Evolutionary conservation across 139 green algal species (phyloP).

Genomic region (Chlorella sp.): DNA sequence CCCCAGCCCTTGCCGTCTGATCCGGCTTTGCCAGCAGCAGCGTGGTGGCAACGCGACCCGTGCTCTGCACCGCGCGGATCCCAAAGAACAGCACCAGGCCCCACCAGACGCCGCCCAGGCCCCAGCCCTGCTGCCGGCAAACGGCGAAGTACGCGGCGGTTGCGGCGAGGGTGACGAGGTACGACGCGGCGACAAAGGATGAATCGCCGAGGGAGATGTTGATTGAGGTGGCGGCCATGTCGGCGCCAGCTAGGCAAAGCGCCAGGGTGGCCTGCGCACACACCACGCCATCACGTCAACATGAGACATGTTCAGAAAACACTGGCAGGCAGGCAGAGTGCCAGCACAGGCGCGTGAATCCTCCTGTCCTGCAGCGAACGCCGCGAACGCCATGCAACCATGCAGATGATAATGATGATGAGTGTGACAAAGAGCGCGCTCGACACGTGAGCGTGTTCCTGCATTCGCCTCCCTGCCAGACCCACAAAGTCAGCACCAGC

Average conservation of each 20-base stretch:
- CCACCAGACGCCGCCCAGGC: constrained; percentile 50
- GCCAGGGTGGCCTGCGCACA: too few relatives aligned
- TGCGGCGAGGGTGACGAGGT: constrained; percentile 36
- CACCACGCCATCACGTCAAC: too few relatives aligned
- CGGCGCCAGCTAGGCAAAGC: constrained; percentile 49
- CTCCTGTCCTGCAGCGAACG: too few relatives aligned
- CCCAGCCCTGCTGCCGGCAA: constrained; percentile 13
- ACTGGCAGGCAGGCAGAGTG: too few relatives aligned
- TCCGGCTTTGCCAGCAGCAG: background rate
- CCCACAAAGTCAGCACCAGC: too few relatives aligned
- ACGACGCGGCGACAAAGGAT: constrained; percentile 19
- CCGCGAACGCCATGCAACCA: too few relatives aligned
- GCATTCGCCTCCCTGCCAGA: too few relatives aligned
- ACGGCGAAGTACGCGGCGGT: constrained; percentile 41
- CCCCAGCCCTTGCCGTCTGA: background rate
- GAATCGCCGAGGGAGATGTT: constrained; percentile 31
- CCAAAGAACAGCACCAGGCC: constrained; percentile 57
- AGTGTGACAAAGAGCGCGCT: too few relatives aligned
- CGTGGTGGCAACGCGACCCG: background rate
- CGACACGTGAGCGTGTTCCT: too few relatives aligned
- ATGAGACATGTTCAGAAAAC: too few relatives aligned
- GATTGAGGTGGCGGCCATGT: constrained; percentile 46
- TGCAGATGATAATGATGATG: too few relatives aligned
- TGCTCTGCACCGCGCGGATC: constrained; percentile 31
- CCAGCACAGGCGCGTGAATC: too few relatives aligned